Base-by-base conservation (phyloP, 164 flowering plant species). In the Saururus chinensis region DNA sequence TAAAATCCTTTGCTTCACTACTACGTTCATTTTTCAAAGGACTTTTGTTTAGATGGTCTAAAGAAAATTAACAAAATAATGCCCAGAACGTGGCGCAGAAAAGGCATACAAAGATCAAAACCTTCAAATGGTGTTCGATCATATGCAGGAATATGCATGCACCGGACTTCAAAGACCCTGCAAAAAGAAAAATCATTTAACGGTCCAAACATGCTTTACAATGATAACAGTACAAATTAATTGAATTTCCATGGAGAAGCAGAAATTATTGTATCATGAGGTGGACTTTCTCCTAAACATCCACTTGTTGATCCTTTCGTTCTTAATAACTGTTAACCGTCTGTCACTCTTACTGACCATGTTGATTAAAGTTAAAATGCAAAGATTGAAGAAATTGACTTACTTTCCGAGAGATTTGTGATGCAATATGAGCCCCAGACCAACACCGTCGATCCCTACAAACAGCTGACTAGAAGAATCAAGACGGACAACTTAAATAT, bases 91-190 rank as follows among this genome's bases (percentile, higher is more conserved):
- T 25, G 42, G 21, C n/a, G 40, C 40, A 26, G 26, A 13, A 23
- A 19, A 57, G 26, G 20, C 26, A 35, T 59, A 20, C 14, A 41
- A 41, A 20, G 51, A 59, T 59, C 14, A 40, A 40, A 20, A 57
- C 60, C 60, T 57, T 57, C 60, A 60, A 56, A 66, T 30, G 21
- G 48, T 60, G 25, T 26, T 40, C 37, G 19, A 69, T 93, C 96
- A 63, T 73, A 53, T 59, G 82, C 82, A 64, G 97, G 98, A 76
- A 89, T 83, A 60, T 92, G 98, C 85, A 93, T 64, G 81, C 98
- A 88, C 71, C 96, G 66, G 62, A 93, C 95, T 63, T 89, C 86
- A 77, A 93, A 93, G 52, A 71, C 84, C 79, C 97, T 91, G 91
- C 65, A 75, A 48, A 51, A 48, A 53, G 40, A 61, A 26, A 6